Conservation (phyloP, 1,139 yeast species). For the Candida tropicalis region DNA sequence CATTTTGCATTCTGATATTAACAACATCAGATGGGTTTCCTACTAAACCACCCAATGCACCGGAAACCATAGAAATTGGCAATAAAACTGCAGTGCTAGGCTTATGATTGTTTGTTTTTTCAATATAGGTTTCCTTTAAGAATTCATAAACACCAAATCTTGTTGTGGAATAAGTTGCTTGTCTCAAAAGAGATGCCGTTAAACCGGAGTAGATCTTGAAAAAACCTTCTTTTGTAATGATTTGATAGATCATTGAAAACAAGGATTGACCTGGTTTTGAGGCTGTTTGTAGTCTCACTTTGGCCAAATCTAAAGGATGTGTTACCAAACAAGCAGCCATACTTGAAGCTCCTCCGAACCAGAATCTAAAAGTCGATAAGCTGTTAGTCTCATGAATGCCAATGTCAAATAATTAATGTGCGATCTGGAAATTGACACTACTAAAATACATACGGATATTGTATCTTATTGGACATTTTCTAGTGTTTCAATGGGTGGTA, state of each 20-base stretch:
- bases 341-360: constrained; percentile 66
- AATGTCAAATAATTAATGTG: not conserved
- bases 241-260: constrained; percentile 59
- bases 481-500: not conserved
- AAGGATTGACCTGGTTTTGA: constrained; percentile 62
- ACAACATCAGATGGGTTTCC: constrained; percentile 91
- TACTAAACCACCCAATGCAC: constrained; percentile 79
- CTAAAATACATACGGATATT: constrained; percentile 14
- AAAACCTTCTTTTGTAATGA: constrained; percentile 65
- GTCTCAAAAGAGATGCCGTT: constrained; percentile 79
- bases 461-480: constrained; percentile 8
- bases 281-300: constrained; percentile 81
- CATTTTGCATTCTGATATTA: constrained; percentile 91
- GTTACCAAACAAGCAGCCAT: constrained; percentile 63
- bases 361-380: constrained; percentile 22
- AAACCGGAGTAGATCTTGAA: constrained; percentile 76
- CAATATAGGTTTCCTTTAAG: constrained; percentile 58
- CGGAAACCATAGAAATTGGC: constrained; percentile 82
- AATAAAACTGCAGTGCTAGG: constrained; percentile 51
- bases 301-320: constrained; percentile 84
- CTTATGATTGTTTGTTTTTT: constrained; percentile 33
- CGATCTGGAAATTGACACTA: not conserved
- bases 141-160: constrained; percentile 83
- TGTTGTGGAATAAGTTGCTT: constrained; percentile 85
- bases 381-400: not conserved